Evolutionary conservation across 345 rosid genomes (phyloP), one percentile per base, ranked within the genome.

Genomic region (Eucalyptus pauciflora): DNA sequence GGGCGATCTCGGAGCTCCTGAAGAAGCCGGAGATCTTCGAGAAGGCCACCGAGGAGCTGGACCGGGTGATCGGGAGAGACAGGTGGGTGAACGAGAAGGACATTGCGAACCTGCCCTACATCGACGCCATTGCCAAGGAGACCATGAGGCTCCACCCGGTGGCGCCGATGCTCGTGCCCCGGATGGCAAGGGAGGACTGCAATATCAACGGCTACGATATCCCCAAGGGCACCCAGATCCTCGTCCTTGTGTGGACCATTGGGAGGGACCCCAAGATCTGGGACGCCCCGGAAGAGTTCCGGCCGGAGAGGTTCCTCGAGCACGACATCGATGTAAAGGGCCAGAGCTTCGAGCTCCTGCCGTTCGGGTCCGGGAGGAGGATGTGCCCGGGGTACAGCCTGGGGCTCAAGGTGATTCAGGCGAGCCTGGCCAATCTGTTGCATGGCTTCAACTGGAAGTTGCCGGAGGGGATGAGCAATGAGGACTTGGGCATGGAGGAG

Each of bases 381-480:
- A 96, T 94, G 95, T 96, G 98, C n/a, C 98, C 98, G 7, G 97
- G 98, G 13, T 94, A 94, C 58, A 88, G 92, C 88, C 87, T 95
- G 1, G 97, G 96, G 16, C 69, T 95, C 3, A 95, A 95, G 91
- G 94, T 95, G 85, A 94, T 95, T 51, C 94, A 92, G 64, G 31
- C 91, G 24, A 93, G 93, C 85, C 67, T 95, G 91, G 95, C 94
- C 7, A 95, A 94, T 90, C 92, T 95, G 58, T 46, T 95, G 46
- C 97, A 95, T 87, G 97, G 96, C 14, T 94, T 94, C 88, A 86
- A 88, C 12, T 94, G 96, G 97, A 91, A 91, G 89, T 88, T 95
- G 89, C 94, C 95, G 1, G 88, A 79, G 16, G 87, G 88, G 29
- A 87, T 89, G 90, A 87, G 50, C n/a, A 69, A 87, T 29, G 91